Evolutionary conservation across 805 yeast genomes (phyloP), one percentile per base, ranked within the genome.

Genomic region (Saccharomycopsis sp.): DNA sequence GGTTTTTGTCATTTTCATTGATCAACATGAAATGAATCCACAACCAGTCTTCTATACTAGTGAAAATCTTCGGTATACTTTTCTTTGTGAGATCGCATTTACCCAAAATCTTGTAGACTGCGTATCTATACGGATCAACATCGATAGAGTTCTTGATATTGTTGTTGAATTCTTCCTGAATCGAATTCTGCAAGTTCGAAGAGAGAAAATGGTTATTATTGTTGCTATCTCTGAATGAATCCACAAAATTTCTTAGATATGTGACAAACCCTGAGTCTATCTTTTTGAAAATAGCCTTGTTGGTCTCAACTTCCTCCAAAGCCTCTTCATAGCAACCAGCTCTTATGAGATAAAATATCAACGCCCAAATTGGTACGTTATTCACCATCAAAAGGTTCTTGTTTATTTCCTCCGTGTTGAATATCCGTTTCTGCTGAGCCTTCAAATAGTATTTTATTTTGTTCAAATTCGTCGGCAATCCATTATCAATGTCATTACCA

Each of bases 361-460:
- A 73, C 0, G 97, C 97, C 99, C 99, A 92, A n/a, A 94, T 81
- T 8, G 98, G 98, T 1, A 81, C 75, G 16, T 91, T 91, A 70
- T 92, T 91, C 23, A 90, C 84, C 56, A 85, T 73, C 47, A 85
- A 78, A 52, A 87, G 65, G 60, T 80, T 79, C n/a, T 76, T 74
- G 41, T 78, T 64, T 57, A 76, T 77, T 84, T 87, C 78, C 34
- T 74, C 71, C 20, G 75, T 76, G 55, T 73, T 73, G 60, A 70
- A 71, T 67, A 59, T 34, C n/a, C 71, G 80, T 65, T 70, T 73
- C 57, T 75, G 65, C 67, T 77, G 72, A 66, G 71, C 65, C 59
- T 82, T 77, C 66, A 81, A 70, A 66, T 88, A 79, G 54, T 86
- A 82, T 60, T 80, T 79, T 34, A 91, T 80, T 66, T 88, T 91